phyloP scores from a whole-genome alignment of 1,284 basidiomycete species.

The Ustilago cynodontis region DNA sequence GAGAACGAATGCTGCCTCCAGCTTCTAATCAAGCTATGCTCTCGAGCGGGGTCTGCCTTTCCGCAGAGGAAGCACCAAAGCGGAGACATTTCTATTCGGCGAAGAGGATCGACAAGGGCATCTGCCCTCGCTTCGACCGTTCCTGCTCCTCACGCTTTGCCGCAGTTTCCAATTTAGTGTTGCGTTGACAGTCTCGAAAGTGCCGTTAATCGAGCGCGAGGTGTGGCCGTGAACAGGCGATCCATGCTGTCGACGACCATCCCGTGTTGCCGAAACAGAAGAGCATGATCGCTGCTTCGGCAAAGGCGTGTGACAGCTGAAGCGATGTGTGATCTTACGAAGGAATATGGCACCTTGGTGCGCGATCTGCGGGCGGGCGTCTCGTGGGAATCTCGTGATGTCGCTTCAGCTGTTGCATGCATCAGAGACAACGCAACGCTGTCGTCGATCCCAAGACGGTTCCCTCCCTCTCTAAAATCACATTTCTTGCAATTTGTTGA shows the following conservation, averaged over 20 bases:
- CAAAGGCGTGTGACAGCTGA: background rate
- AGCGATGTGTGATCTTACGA: background rate
- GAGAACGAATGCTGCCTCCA: too few species aligned
- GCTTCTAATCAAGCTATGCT: background rate
- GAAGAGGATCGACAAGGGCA: background rate
- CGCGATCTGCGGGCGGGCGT: background rate
- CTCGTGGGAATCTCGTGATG: background rate
- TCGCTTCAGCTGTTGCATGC: background rate
- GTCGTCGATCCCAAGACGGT: background rate
- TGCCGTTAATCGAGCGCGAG: too few species aligned
- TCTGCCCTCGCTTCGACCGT: background rate
- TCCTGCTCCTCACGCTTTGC: background rate
- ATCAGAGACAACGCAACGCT: background rate
- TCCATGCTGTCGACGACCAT: background rate
- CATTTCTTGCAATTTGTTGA: slow-evolving; percentile 8
- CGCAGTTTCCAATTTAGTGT: background rate
- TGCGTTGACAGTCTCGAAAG: too few species aligned
- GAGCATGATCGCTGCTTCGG: background rate
- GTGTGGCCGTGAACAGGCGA: background rate
- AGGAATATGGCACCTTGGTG: background rate
- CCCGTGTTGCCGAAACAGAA: background rate
- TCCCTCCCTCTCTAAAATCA: slow-evolving; percentile 20
- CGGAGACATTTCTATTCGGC: background rate
- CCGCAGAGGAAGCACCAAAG: background rate
- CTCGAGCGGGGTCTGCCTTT: background rate